Conservation (phyloP, 2,329 filamentous ascomycete genomes). For the Lachnum nothofagi region DNA sequence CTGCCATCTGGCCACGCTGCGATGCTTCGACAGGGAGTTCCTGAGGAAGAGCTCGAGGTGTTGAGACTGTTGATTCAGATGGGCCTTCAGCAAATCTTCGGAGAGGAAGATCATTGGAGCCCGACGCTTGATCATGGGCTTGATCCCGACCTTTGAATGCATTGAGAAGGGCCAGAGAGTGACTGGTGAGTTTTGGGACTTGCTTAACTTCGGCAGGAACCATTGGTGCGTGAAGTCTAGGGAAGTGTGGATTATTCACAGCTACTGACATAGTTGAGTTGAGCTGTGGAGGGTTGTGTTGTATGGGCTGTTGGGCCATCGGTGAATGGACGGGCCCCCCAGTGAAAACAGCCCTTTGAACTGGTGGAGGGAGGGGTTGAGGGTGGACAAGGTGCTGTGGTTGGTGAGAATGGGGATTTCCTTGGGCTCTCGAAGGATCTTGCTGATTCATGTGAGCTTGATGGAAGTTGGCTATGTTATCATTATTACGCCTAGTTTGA, state of each 20-base stretch:
- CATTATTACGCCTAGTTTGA: conserved; percentile 9
- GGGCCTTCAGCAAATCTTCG: conserved; percentile 14
- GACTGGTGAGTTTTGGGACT: conserved; percentile 35
- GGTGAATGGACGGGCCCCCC: conserved; percentile 31
- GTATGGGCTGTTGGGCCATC: conserved; percentile 30
- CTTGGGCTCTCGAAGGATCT: conserved; percentile 20
- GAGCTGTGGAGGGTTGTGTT: conserved; percentile 16
- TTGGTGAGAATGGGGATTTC: conserved; percentile 26
- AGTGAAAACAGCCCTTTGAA: conserved; percentile 49
- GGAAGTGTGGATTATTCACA: conserved; percentile 25
- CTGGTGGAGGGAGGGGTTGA: conserved; percentile 45
- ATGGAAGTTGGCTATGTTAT: conserved; percentile 3
- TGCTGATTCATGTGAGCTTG: conserved; percentile 11
- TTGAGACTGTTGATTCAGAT: conserved; percentile 8
- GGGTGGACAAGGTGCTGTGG: conserved; percentile 33
- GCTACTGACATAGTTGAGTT: conserved; percentile 10
- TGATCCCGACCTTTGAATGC: conserved; percentile 37
- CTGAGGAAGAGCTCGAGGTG: conserved; percentile 17
- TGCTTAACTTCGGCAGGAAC: conserved; percentile 22
- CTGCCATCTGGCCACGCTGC: background rate
- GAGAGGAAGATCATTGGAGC: conserved; percentile 16
- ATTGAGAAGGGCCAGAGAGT: conserved; percentile 42
- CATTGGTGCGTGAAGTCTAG: conserved; percentile 26
- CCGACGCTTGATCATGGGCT: conserved; percentile 7
- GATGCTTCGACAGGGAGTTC: conserved; percentile 28